These are phyloP conservation scores for Monosporascus sp. DNA, from an alignment of 2,329 filamentous ascomycete genomes.

Conservation along the genomic window DNA sequence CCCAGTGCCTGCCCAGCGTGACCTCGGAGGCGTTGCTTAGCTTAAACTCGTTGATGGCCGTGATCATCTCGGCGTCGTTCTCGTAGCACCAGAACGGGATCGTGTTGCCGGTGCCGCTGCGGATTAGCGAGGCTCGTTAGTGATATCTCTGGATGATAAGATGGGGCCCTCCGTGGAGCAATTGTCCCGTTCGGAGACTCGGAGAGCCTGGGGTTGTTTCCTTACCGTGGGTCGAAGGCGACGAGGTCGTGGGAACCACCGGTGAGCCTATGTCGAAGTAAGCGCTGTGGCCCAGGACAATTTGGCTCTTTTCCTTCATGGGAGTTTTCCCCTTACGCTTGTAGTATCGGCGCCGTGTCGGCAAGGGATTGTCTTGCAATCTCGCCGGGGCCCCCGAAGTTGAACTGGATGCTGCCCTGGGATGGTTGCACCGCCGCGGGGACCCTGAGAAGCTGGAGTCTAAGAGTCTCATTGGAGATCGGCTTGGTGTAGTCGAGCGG, in stretches of 20 bases:
- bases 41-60: background rate
- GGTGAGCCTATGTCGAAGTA: constrained; percentile 12
- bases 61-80: constrained; percentile 1
- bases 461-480: constrained; percentile 20
- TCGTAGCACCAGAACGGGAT: constrained; percentile 17
- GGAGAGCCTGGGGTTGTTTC: background rate
- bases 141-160: background rate
- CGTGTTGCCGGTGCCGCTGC: constrained; percentile 8
- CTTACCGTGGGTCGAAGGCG: constrained; percentile 24
- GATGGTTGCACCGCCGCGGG: constrained; percentile 24
- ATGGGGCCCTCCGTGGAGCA: too few relatives aligned
- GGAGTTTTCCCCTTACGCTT: constrained; percentile 11
- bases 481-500: constrained; percentile 35
- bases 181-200: background rate
- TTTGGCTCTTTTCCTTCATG: background rate
- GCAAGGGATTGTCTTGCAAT: constrained; percentile 8
- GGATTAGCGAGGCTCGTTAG: background rate
- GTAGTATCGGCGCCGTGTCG: constrained; percentile 7
- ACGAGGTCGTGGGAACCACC: constrained; percentile 23
- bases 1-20: constrained; percentile 12
- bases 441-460: constrained; percentile 27
- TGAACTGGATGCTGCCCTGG: constrained; percentile 34
- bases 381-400: constrained; percentile 33
- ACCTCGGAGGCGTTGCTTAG: constrained; percentile 14
- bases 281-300: background rate